Evolutionary conservation across 345 rosid species (phyloP).

Genomic region (Melaleuca quinquenervia): DNA sequence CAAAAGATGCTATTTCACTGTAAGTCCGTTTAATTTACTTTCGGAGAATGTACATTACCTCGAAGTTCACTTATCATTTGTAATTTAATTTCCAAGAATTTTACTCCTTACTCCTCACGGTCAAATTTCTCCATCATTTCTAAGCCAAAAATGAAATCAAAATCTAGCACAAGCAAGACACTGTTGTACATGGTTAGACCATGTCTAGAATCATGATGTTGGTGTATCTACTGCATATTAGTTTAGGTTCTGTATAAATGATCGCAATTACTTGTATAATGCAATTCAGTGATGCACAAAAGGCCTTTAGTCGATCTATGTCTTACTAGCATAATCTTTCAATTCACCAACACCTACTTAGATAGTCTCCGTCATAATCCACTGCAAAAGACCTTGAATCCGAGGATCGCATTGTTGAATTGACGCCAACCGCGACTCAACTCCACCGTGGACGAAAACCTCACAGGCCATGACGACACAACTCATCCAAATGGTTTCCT

Average conservation of each 20-base stretch:
- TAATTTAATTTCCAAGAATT: too few relatives aligned
- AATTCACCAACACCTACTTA: not conserved
- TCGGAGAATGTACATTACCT: too few relatives aligned
- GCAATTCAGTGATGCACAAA: too few relatives aligned
- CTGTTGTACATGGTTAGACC: not conserved
- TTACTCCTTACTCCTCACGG: not conserved
- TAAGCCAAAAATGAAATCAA: too few relatives aligned
- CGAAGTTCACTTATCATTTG: not conserved
- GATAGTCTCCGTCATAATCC: not conserved
- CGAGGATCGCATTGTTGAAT: not conserved
- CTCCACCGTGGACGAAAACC: not conserved
- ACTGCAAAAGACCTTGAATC: not conserved
- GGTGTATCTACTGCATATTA: too few relatives aligned
- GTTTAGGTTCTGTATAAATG: not conserved
- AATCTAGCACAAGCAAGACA: too few relatives aligned
- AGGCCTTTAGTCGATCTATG: not conserved
- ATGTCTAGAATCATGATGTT: not conserved
- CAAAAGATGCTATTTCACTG: too few relatives aligned
- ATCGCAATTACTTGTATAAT: not conserved
- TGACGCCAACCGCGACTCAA: not conserved
- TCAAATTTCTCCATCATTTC: not conserved
- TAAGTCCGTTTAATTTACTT: not conserved
- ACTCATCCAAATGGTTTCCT: not conserved
- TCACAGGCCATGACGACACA: not conserved
- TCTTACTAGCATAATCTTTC: not conserved